A percentile compares a stretch with the other conserved stretches of the same genome.
Evolutionary conservation across 2,329 filamentous ascomycete species (phyloP).

Genomic region (Aspergillus costaricaensis): DNA sequence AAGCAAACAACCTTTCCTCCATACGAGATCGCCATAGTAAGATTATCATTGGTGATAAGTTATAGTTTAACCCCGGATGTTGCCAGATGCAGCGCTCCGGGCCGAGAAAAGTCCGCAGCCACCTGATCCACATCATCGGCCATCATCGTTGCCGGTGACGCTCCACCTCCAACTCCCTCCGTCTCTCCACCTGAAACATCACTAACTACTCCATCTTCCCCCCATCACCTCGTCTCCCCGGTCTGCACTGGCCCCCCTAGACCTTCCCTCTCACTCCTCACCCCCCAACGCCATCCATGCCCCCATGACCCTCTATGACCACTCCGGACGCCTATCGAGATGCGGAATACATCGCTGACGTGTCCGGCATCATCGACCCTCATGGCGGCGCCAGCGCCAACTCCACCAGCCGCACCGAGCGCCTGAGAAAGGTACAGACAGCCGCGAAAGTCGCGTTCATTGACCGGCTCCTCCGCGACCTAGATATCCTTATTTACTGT

Average conservation of each 20-base stretch:
- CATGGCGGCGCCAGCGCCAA: conserved; percentile 29
- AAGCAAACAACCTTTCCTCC: no score
- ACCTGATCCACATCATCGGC: conserved; percentile 5
- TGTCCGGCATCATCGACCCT: conserved; percentile 39
- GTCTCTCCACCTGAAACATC: background rate
- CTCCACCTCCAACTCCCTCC: background rate
- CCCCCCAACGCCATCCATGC: conserved; percentile 29
- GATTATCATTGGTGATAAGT: no score
- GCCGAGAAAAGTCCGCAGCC: conserved; percentile 24
- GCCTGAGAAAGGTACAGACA: conserved; percentile 38
- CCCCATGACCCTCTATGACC: conserved; percentile 51
- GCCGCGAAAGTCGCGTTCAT: conserved; percentile 51
- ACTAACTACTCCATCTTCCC: background rate
- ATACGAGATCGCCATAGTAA: background rate
- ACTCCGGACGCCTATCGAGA: conserved; percentile 49
- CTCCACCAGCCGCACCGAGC: conserved; percentile 25
- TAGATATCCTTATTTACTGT: conserved; percentile 63
- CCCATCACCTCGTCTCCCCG: background rate
- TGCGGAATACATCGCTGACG: conserved; percentile 51
- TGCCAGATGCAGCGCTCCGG: conserved; percentile 10
- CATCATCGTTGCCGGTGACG: background rate
- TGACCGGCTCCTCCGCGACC: conserved; percentile 57
- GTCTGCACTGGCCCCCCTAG: conserved; percentile 9
- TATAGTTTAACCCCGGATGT: background rate
- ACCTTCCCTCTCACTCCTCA: background rate